Evolutionary conservation across 1,284 basidiomycete species (phyloP).

Genomic region (Moniliella sp.): DNA sequence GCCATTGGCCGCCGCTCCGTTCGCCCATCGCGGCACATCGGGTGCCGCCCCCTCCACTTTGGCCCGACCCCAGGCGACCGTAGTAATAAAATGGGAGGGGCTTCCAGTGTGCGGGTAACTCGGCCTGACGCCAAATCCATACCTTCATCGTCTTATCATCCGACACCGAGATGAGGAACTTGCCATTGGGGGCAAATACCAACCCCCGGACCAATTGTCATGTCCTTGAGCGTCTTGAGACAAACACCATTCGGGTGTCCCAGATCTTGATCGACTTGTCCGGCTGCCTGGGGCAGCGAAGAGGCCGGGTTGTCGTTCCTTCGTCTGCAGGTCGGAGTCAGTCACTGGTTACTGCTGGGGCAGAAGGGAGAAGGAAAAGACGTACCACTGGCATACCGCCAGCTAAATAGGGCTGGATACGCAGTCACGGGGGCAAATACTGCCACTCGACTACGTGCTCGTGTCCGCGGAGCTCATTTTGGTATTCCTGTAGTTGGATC

Average conservation of each 20-base stretch:
- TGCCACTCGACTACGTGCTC: constrained; percentile 67
- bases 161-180: constrained; percentile 61
- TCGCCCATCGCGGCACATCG: no score
- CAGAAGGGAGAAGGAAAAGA: no score
- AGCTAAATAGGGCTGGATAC: constrained; percentile 56
- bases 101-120: constrained; percentile 60
- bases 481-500: constrained; percentile 53
- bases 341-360: no score
- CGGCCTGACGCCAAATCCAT: constrained; percentile 62
- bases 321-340: no score
- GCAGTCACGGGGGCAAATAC: constrained; percentile 57
- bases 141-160: constrained; percentile 75
- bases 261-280: constrained; percentile 73
- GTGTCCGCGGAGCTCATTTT: constrained; percentile 63
- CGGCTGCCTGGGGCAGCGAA: constrained; percentile 62
- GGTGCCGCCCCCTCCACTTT: constrained; percentile 14
- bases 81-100: constrained; percentile 55
- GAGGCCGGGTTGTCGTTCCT: constrained; percentile 36
- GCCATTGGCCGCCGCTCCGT: no score
- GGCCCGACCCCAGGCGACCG: constrained; percentile 26
- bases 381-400: no score
- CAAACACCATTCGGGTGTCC: constrained; percentile 57
- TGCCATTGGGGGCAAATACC: constrained; percentile 40
- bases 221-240: constrained; percentile 41
- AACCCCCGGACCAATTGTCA: constrained; percentile 28